phyloP scores from a whole-genome alignment of 2,329 filamentous ascomycete species.

The Aspergillus ruber region DNA sequence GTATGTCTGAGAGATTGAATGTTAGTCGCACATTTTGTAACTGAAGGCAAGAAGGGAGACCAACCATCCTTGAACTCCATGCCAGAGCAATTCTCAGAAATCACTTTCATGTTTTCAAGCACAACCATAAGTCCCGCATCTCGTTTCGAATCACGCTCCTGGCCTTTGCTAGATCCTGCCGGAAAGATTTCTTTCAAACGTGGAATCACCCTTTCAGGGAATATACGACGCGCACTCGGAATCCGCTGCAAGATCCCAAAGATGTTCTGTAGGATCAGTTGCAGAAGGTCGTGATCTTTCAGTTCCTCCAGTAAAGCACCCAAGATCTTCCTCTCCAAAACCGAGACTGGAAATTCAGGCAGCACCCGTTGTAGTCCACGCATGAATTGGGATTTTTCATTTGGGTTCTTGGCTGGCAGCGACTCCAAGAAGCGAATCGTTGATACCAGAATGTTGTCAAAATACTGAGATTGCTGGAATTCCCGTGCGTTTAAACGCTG shows the following conservation, averaged over 20 bases:
- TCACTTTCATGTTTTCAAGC: conserved; percentile 70
- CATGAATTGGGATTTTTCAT: conserved; percentile 88
- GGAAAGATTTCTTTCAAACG: conserved; percentile 78
- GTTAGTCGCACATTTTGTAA: conserved; percentile 16
- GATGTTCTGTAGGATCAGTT: conserved; percentile 80
- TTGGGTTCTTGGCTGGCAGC: conserved; percentile 83
- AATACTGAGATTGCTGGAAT: conserved; percentile 92
- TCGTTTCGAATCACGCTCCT: conserved; percentile 71
- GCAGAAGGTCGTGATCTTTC: conserved; percentile 82
- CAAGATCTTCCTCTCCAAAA: conserved; percentile 90
- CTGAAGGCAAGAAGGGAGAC: conserved; percentile 20
- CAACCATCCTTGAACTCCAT: conserved; percentile 91
- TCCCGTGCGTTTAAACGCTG: conserved; percentile 81
- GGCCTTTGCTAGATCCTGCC: conserved; percentile 40
- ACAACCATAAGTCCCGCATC: conserved; percentile 90
- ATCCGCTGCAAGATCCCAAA: conserved; percentile 82
- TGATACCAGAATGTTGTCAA: conserved; percentile 93
- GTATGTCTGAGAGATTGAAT: conserved; percentile 56
- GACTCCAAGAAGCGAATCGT: conserved; percentile 92
- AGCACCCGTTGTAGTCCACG: conserved; percentile 80
- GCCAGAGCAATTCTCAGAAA: conserved; percentile 75
- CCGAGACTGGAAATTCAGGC: conserved; percentile 84
- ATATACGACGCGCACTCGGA: conserved; percentile 68
- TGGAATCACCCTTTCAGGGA: conserved; percentile 81
- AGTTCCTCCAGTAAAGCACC: conserved; percentile 85